phyloP scores from a whole-genome alignment of 2,329 filamentous ascomycete genomes.

The Ascochyta pisi region DNA sequence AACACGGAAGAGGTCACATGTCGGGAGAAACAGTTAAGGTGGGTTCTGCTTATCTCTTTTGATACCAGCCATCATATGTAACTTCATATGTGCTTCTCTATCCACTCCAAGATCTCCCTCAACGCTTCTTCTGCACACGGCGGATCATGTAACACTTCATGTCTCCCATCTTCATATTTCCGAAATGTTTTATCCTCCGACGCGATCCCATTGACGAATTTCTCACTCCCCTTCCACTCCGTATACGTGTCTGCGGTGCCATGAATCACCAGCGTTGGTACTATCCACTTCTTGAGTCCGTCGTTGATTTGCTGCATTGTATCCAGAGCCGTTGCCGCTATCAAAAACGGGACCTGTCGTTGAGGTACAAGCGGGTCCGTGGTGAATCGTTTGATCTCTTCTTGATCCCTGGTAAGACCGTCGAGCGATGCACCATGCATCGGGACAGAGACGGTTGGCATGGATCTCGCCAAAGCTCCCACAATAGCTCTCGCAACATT shows the following conservation, averaged over 20 bases:
- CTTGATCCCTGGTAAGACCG: slow-evolving; percentile 1
- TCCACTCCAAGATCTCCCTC: slow-evolving; percentile 4
- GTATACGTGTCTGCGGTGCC: slow-evolving; percentile 15
- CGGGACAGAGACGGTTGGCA: slow-evolving; percentile 3
- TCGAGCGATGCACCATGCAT: not conserved
- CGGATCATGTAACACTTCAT: slow-evolving; percentile 16
- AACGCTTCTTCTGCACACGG: slow-evolving; percentile 9
- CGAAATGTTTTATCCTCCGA: slow-evolving; percentile 4
- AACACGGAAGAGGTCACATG: too few relatives aligned
- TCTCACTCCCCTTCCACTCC: slow-evolving; percentile 13
- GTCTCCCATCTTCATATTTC: slow-evolving; percentile 10
- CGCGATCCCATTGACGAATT: slow-evolving; percentile 3
- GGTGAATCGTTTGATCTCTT: slow-evolving; percentile 2
- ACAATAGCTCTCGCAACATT: not conserved
- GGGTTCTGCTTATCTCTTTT: too few relatives aligned
- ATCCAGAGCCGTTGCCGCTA: slow-evolving; percentile 12
- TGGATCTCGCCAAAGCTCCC: not conserved
- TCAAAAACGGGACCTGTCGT: slow-evolving; percentile 6
- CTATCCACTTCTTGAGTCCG: slow-evolving; percentile 1
- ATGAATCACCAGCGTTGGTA: slow-evolving; percentile 13
- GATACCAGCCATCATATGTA: too few relatives aligned
- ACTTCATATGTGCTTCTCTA: not conserved
- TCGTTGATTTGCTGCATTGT: not conserved
- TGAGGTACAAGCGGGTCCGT: slow-evolving; percentile 3
- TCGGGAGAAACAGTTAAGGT: too few relatives aligned